Base-by-base conservation (phyloP, 1,284 basidiomycete species). In the Sanghuangporus sanghuang region DNA sequence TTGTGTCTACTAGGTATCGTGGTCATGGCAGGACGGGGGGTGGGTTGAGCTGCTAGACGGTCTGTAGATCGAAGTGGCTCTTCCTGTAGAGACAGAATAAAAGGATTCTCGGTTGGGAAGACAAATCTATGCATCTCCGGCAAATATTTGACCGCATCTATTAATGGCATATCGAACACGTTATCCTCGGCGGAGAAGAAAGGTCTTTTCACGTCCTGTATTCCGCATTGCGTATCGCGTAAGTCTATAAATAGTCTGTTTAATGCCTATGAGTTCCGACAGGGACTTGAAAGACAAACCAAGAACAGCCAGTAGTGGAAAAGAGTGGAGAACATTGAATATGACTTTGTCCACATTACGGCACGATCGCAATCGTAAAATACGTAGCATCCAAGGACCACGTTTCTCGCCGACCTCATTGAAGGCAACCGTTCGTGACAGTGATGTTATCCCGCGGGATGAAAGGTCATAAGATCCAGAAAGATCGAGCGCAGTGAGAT, bases 401-500 rank as follows among this genome's bases (percentile, higher is more conserved):
- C 74, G 73, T 23, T 74, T 68, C 27, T 62, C 36, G 54, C 36
- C 58, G 36, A 71, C 67, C 36, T 74, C 69, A 39, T 69, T 66
- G 66, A 72, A 70, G 3, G 71, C 66, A 2, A 79, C 71, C 6
- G 76, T 77, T 6, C 73, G 71, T 2, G 79, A 72, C 16, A 87
- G 76, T 2, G 73, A 66, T 42, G 74, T 75, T 55, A 92, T 71
- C 8, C 82, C 86, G 68, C 81, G 77, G 1, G 81, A 68, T 2
- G 82, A 80, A 23, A 92, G 69, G 0, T 65, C 36, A 1, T 86
- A 86, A 38, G 32, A 54, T 3, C 72, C 73, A 63, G 83, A 84
- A 11, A 82, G 78, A 71, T 91, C 86, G n/a, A 91, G 74, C 0
- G 84, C 89, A 48, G 75, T 69, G 21, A 91, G 75, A 4, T 76